These are phyloP conservation scores for Fusarium sp. DNA, from an alignment of 2,329 filamentous ascomycete genomes.

Conservation along the genomic window DNA sequence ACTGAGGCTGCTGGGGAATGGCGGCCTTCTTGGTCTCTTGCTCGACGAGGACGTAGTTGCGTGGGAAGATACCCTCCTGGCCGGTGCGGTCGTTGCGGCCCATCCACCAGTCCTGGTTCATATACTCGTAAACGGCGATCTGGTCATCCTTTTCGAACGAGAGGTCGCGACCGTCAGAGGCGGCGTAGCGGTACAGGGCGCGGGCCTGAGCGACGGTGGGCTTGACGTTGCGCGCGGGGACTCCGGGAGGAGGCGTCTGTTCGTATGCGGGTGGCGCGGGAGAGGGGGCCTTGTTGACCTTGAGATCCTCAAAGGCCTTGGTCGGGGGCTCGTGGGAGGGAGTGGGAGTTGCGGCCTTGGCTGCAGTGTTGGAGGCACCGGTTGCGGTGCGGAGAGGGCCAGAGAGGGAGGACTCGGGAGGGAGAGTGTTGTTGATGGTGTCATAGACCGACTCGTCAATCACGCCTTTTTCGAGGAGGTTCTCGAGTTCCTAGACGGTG, in stretches of 20 bases:
- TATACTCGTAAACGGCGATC: slow-evolving; percentile 84
- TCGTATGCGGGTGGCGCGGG: slow-evolving; percentile 62
- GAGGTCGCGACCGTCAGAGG: slow-evolving; percentile 80
- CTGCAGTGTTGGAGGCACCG: slow-evolving; percentile 46
- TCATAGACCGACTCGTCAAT: slow-evolving; percentile 79
- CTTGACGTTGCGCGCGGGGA: slow-evolving; percentile 55
- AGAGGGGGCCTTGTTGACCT: slow-evolving; percentile 45
- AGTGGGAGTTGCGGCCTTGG: slow-evolving; percentile 42
- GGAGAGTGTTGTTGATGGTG: slow-evolving; percentile 76
- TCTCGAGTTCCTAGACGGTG: slow-evolving; percentile 78
- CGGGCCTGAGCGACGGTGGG: slow-evolving; percentile 75
- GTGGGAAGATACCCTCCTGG: slow-evolving; percentile 92
- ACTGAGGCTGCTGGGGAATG: slow-evolving; percentile 47
- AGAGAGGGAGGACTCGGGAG: slow-evolving; percentile 69
- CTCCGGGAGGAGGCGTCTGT: slow-evolving; percentile 55
- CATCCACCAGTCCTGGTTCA: slow-evolving; percentile 98
- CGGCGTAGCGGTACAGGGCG: slow-evolving; percentile 84
- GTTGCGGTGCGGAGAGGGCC: slow-evolving; percentile 55
- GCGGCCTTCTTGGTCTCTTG: slow-evolving; percentile 60
- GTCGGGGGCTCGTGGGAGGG: slow-evolving; percentile 46
- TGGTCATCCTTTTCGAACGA: slow-evolving; percentile 81
- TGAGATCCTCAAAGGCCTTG: slow-evolving; percentile 55
- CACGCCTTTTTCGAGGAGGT: slow-evolving; percentile 80
- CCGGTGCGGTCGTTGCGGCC: slow-evolving; percentile 84
- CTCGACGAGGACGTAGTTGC: slow-evolving; percentile 82